Evolutionary conservation across 2,329 filamentous ascomycete genomes (phyloP).

Genomic region (Sarocladium strictum): DNA sequence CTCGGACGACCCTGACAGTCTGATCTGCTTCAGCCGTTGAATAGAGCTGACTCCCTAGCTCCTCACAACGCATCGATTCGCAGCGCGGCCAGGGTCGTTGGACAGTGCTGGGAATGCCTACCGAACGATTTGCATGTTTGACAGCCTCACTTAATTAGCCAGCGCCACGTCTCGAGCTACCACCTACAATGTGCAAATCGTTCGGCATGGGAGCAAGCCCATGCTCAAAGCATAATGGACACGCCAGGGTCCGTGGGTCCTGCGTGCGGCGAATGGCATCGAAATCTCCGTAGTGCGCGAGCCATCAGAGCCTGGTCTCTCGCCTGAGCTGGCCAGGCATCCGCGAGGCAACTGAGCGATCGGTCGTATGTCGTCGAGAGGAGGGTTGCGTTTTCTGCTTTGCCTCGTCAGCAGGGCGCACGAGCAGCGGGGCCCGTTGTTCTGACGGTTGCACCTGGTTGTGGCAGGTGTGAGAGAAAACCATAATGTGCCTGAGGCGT

Average conservation of each 20-base stretch:
- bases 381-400: background rate
- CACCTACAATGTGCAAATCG: too few relatives aligned
- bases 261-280: background rate
- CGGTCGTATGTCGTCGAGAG: background rate
- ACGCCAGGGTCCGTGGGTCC: background rate
- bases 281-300: background rate
- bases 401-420: background rate
- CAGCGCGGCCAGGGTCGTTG: too few relatives aligned
- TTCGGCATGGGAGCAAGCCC: too few relatives aligned
- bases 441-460: background rate
- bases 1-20: background rate
- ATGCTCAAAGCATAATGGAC: too few relatives aligned
- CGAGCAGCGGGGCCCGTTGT: background rate
- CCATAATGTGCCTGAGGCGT: background rate
- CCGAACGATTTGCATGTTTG: background rate
- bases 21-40: too few relatives aligned
- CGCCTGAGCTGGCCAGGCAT: background rate
- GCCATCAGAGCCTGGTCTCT: background rate
- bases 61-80: too few relatives aligned
- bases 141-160: constrained; percentile 6
- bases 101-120: background rate
- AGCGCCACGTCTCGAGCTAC: too few relatives aligned
- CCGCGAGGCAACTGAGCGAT: background rate
- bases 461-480: background rate
- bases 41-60: too few relatives aligned